Conservation (phyloP, 345 rosid species). For the Clarkia xantiana region DNA sequence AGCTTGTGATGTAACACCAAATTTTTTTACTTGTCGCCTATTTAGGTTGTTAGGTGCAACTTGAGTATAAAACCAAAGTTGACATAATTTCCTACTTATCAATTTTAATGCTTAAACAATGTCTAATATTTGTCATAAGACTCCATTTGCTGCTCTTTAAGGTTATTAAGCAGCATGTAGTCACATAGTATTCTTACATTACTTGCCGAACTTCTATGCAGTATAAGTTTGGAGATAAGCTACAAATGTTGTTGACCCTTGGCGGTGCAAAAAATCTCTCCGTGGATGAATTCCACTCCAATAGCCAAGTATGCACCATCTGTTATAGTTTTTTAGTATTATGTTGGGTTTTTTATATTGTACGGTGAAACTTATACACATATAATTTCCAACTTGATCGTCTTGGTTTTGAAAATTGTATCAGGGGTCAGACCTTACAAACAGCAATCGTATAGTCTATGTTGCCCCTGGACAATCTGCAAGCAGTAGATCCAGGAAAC, state of each 20-base stretch:
- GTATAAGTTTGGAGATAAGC: slow-evolving; percentile 50
- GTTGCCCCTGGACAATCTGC: slow-evolving; percentile 44
- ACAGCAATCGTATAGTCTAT: slow-evolving; percentile 25
- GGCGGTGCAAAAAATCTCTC: slow-evolving; percentile 51
- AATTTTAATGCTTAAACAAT: too few relatives aligned
- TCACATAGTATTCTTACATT: too few relatives aligned
- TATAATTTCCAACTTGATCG: too few relatives aligned
- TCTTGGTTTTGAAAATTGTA: background rate
- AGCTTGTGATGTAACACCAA: too few relatives aligned
- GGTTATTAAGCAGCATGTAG: too few relatives aligned
- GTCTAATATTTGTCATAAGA: too few relatives aligned
- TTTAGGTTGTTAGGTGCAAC: too few relatives aligned
- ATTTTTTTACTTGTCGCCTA: too few relatives aligned
- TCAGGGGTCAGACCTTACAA: slow-evolving; percentile 38
- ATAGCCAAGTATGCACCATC: slow-evolving; percentile 43
- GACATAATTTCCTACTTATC: too few relatives aligned
- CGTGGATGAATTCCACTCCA: slow-evolving; percentile 37
- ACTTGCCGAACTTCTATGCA: slow-evolving; percentile 18
- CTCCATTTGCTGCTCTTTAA: too few relatives aligned
- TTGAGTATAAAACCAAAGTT: too few relatives aligned
- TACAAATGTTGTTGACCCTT: slow-evolving; percentile 30
- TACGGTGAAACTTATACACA: background rate
- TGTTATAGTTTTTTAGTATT: too few relatives aligned
- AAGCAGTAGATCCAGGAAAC: slow-evolving; percentile 28
- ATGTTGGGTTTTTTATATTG: background rate